Conservation (phyloP, 2,329 filamentous ascomycete genomes). For the Arthrinium phaeospermum region DNA sequence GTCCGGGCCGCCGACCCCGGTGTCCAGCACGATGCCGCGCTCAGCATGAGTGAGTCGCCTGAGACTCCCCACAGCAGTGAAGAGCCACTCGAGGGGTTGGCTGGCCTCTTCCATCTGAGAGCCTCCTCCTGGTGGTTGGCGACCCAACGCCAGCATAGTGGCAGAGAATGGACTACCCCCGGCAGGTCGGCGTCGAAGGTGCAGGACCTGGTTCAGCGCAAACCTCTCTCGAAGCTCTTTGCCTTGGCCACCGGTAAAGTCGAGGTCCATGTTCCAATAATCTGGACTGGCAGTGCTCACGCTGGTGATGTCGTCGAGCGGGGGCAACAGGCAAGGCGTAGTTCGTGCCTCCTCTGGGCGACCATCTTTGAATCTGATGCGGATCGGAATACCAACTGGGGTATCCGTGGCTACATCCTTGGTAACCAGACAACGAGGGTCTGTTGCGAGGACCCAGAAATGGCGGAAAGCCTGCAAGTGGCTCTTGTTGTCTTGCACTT, state of each 20-base stretch:
- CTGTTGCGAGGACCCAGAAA: conserved; percentile 93
- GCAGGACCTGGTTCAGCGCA: conserved; percentile 72
- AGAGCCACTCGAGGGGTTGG: conserved; percentile 75
- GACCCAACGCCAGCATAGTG: conserved; percentile 74
- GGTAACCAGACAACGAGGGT: conserved; percentile 85
- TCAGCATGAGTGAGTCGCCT: conserved; percentile 68
- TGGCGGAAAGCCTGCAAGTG: conserved; percentile 96
- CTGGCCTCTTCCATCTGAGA: conserved; percentile 35
- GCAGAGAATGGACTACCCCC: conserved; percentile 74
- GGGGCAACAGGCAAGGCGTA: conserved; percentile 67
- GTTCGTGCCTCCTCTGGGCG: conserved; percentile 43
- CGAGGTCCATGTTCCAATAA: conserved; percentile 83
- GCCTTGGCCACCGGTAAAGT: conserved; percentile 70
- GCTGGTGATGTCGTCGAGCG: conserved; percentile 65
- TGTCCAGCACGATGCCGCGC: conserved; percentile 64
- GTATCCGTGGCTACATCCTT: conserved; percentile 86
- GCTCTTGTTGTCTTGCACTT: conserved; percentile 90
- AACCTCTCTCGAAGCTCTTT: conserved; percentile 69
- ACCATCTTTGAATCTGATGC: conserved; percentile 59
- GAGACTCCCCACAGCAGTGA: conserved; percentile 62
- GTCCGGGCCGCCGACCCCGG: conserved; percentile 53
- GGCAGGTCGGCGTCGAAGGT: conserved; percentile 72
- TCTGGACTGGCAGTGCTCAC: conserved; percentile 65
- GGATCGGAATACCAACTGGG: conserved; percentile 75
- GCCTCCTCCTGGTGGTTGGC: conserved; percentile 45